phyloP scores from a whole-genome alignment of 164 flowering plant genomes.

The Nymphaea thermarum region DNA sequence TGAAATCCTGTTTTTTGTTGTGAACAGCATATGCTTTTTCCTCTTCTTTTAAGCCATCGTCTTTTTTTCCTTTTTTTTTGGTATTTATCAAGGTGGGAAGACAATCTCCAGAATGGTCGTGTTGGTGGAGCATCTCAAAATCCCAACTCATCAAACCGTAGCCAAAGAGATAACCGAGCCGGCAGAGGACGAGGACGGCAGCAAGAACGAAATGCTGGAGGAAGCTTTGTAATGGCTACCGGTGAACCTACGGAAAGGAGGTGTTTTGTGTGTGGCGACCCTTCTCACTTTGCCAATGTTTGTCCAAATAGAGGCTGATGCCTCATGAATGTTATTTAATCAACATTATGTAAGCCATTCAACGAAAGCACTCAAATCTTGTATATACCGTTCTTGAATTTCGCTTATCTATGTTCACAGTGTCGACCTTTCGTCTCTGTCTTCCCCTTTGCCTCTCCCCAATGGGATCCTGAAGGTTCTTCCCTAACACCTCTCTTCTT shows the following conservation, averaged over 20 bases:
- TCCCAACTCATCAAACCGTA: constrained; percentile 4
- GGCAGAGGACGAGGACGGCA: constrained; percentile 32
- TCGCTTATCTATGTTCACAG: no score
- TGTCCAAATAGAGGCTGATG: constrained; percentile 58
- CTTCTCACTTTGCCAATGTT: constrained; percentile 79
- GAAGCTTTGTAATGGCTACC: constrained; percentile 68
- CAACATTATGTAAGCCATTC: no score
- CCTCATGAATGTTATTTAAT: background rate
- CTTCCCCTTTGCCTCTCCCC: no score
- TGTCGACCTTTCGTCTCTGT: no score
- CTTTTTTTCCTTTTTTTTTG: background rate
- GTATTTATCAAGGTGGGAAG: constrained; percentile 58
- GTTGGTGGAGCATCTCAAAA: background rate
- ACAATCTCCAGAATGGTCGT: constrained; percentile 21
- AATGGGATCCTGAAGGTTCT: no score
- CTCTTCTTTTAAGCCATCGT: background rate
- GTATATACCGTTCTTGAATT: no score
- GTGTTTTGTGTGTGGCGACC: constrained; percentile 81
- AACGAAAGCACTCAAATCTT: no score
- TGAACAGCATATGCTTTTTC: background rate
- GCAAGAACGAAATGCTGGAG: constrained; percentile 8
- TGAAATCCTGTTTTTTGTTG: background rate
- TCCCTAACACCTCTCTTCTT: no score
- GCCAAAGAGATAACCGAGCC: constrained; percentile 49
- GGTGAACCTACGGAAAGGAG: constrained; percentile 80